Conservation (phyloP, 1,284 basidiomycete genomes). For the Leccinum subatratum region DNA sequence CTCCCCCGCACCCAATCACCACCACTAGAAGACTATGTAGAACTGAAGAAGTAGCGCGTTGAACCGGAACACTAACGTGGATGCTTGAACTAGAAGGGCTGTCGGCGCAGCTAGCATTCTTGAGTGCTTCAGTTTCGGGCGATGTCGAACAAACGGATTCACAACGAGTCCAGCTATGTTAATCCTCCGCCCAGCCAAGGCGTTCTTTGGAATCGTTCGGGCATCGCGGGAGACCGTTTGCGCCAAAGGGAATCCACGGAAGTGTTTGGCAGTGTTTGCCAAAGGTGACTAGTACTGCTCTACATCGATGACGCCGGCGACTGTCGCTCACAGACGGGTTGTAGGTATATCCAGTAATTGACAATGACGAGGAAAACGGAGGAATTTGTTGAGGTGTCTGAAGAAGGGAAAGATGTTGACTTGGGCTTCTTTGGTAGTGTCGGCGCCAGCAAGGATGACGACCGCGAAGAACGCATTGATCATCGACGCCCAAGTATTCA, state of each 20-base stretch:
- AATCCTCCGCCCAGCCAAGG: constrained; percentile 78
- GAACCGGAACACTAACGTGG: too few species aligned
- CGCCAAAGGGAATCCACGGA: constrained; percentile 52
- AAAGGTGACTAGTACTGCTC: constrained; percentile 43
- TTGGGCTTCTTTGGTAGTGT: constrained; percentile 68
- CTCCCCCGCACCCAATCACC: too few species aligned
- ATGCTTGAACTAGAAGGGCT: too few species aligned
- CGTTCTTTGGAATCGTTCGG: constrained; percentile 65
- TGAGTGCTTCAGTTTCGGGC: constrained; percentile 61
- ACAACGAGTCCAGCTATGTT: constrained; percentile 73
- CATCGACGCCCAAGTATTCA: constrained; percentile 49
- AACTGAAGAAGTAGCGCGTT: too few species aligned
- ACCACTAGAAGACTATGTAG: too few species aligned
- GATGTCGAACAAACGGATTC: constrained; percentile 67
- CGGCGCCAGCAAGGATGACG: constrained; percentile 50
- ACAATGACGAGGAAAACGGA: constrained; percentile 85
- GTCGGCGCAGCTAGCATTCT: too few species aligned
- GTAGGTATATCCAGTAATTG: constrained; percentile 66
- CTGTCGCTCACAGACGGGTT: constrained; percentile 6
- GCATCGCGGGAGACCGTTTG: constrained; percentile 54
- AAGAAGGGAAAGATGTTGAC: constrained; percentile 80
- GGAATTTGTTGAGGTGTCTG: constrained; percentile 73
- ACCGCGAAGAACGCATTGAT: constrained; percentile 81
- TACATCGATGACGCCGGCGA: background rate
- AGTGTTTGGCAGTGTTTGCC: constrained; percentile 72